Conservation (phyloP, 495 filamentous ascomycete species). For the Trypethelium eluteriae region DNA sequence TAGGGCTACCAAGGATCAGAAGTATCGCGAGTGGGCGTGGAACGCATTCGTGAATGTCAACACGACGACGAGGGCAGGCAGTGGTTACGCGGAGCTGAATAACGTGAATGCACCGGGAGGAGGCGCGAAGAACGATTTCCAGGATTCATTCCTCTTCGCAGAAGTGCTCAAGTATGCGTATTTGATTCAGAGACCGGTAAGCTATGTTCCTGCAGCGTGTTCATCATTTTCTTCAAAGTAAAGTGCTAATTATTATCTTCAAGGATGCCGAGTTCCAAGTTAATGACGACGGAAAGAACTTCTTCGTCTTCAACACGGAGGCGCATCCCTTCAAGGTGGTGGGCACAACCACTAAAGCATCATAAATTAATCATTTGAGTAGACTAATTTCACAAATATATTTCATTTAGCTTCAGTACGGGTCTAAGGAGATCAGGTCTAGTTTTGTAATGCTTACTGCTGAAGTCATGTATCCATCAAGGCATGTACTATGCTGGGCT, state of each 20-base stretch:
- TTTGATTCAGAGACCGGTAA: slow-evolving; percentile 51
- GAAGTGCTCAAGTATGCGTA: slow-evolving; percentile 85
- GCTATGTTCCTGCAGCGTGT: background rate
- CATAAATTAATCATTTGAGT: background rate
- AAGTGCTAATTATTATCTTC: background rate
- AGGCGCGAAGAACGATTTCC: slow-evolving; percentile 56
- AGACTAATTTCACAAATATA: background rate
- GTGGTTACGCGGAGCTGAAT: slow-evolving; percentile 57
- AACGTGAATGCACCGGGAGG: slow-evolving; percentile 61
- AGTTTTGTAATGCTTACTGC: too few species aligned
- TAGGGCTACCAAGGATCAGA: slow-evolving; percentile 59
- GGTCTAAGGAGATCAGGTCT: too few species aligned
- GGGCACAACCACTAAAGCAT: background rate
- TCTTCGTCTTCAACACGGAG: slow-evolving; percentile 80
- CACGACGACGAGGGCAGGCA: slow-evolving; percentile 51
- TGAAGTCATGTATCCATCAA: too few species aligned
- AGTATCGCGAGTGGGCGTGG: slow-evolving; percentile 63
- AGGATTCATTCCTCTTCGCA: slow-evolving; percentile 88
- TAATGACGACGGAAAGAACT: slow-evolving; percentile 46
- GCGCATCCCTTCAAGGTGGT: slow-evolving; percentile 66
- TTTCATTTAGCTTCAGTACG: background rate
- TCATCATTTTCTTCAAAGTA: background rate
- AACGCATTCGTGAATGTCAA: slow-evolving; percentile 68
- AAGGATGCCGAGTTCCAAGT: slow-evolving; percentile 61
- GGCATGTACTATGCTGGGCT: too few species aligned